These are phyloP conservation scores for Sporobolomyces pararoseus DNA, from an alignment of 768 basidiomycete genomes.

Conservation along the genomic window DNA sequence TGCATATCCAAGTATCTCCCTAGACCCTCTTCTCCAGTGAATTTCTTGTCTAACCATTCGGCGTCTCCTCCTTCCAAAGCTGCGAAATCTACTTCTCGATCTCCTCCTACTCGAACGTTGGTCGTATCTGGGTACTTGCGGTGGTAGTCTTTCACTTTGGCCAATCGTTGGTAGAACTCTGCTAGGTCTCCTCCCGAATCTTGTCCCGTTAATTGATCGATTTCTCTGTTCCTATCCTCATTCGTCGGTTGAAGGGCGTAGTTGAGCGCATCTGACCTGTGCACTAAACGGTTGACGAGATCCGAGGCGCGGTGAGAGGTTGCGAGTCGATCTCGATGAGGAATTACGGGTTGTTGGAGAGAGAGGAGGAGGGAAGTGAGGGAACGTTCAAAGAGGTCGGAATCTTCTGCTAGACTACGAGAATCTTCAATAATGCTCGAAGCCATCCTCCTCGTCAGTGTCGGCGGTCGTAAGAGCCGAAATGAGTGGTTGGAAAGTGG, in stretches of 20 bases:
- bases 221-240: constrained; percentile 39
- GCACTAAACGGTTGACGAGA: constrained; percentile 75
- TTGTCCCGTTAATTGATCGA: constrained; percentile 43
- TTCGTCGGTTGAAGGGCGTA: constrained; percentile 18
- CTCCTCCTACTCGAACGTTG: constrained; percentile 22
- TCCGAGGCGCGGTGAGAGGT: constrained; percentile 86
- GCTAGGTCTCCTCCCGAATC: constrained; percentile 59
- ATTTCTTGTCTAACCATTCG: constrained; percentile 55
- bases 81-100: constrained; percentile 59
- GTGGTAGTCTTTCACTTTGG: constrained; percentile 94
- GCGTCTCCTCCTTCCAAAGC: constrained; percentile 36
- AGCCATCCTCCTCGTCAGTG: constrained; percentile 24
- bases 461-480: constrained; percentile 2
- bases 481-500: not conserved
- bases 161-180: constrained; percentile 93
- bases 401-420: constrained; percentile 90
- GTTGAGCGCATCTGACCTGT: constrained; percentile 41
- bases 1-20: constrained; percentile 94
- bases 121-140: constrained; percentile 87
- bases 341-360: constrained; percentile 28
- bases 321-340: constrained; percentile 51
- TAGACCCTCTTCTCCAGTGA: constrained; percentile 93
- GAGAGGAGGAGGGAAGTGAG: constrained; percentile 73
- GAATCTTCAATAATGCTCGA: constrained; percentile 81
- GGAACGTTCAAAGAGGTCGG: constrained; percentile 84